A percentile compares a stretch with the other conserved stretches of the same genome.
Conservation (phyloP, 208 protist species). For the Leishmania mexicana region DNA sequence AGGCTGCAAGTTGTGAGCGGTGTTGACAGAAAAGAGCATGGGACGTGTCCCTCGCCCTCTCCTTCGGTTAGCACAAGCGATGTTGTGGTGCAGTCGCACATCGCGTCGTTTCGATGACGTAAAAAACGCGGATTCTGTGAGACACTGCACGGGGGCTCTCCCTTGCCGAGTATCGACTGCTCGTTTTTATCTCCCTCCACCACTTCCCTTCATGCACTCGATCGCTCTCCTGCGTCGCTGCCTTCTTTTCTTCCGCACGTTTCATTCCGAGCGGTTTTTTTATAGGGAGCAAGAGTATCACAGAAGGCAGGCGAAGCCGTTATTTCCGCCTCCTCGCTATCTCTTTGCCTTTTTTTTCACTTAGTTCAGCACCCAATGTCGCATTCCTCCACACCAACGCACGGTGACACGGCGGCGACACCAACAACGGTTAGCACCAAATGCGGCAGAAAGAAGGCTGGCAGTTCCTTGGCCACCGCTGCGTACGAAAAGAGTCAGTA, state of each 20-base stretch:
- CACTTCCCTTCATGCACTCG: not conserved
- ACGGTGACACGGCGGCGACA: not conserved
- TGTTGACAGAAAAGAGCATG: not conserved
- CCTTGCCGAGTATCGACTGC: not conserved
- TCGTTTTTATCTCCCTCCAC: not conserved
- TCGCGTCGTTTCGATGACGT: not conserved
- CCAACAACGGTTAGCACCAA: not conserved
- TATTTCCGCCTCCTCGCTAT: not conserved
- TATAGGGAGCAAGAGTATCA: too few relatives aligned
- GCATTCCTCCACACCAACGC: not conserved
- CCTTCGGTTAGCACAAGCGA: not conserved
- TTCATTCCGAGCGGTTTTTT: not conserved
- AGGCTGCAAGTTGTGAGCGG: not conserved
- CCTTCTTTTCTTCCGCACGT: not conserved
- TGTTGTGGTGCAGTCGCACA: not conserved
- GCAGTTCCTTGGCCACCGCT: not conserved
- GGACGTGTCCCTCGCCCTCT: not conserved
- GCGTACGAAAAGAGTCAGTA: slow-evolving; percentile 29
- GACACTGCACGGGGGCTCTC: too few relatives aligned
- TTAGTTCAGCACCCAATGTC: not conserved
- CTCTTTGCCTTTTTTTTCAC: not conserved
- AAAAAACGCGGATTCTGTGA: not conserved
- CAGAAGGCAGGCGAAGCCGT: not conserved
- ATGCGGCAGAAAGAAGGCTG: not conserved
- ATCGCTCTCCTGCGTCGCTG: not conserved